Base-by-base conservation (phyloP, 2,329 filamentous ascomycete species). In the Domatiomyces catenatus region DNA sequence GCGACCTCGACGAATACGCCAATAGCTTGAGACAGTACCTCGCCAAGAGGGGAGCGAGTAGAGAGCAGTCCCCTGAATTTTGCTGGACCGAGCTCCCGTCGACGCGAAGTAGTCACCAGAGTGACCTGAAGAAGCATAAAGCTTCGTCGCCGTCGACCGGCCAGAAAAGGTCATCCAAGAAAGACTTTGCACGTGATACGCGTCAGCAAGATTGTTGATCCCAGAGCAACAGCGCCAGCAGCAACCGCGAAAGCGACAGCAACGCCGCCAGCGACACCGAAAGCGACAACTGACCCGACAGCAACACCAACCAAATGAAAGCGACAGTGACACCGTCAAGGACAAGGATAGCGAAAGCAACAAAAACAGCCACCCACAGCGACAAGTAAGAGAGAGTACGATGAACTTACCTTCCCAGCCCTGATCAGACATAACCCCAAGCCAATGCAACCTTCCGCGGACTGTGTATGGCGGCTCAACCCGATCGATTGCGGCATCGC, bases 391-490 rank as follows among this genome's bases (percentile, higher is more conserved):
- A 49, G 45, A 39, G 48, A 55, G 22, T 6, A 46, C 46, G 20
- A 43, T 39, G 20, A 49, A 68, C 74, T 67, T 68, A 83, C 80
- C 75, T 72, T 84, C 80, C 80, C 81, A 85, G n/a, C 72, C 69
- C 78, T 79, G 83, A 57, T 84, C 80, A 54, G 75, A 75, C 81
- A 84, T 84, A 43, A 85, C 79, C 39, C 80, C 77, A 7, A 83
- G 69, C 81, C 81, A 85, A 64, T 85, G 81, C 59, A 82, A 65
- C 45, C 70, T 70, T 2, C 81, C 81, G 55, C 77, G 73, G n/a
- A 84, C 78, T 2, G 79, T 83, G 59, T 77, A 74, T 48, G 81
- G 76, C 49, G 69, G 69, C 53, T 81, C 75, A 54, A 78, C 39
- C 43, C 56, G 51, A 44, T 55, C 57, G 48, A 50, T 48, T 50